A percentile compares a stretch with the other conserved stretches of the same genome.
Evolutionary conservation across 352 stramenopile species (phyloP).

Genomic region (Pythium folliculosum): DNA sequence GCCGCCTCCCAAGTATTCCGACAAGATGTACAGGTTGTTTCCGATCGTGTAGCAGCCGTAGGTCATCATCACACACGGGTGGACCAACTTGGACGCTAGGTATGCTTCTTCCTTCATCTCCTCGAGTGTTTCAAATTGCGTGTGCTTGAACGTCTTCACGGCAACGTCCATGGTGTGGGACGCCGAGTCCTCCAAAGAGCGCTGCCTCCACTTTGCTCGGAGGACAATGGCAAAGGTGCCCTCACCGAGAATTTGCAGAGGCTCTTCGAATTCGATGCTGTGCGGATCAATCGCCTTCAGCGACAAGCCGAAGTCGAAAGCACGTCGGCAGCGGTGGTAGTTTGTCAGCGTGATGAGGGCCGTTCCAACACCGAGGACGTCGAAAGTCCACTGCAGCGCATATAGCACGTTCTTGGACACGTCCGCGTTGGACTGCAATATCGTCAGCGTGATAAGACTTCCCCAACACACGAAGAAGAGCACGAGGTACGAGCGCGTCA

Average conservation of each 20-base stretch:
- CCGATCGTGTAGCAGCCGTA: slow-evolving; percentile 82
- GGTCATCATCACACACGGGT: slow-evolving; percentile 84
- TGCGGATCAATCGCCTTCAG: slow-evolving; percentile 77
- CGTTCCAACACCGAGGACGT: slow-evolving; percentile 65
- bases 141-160: slow-evolving; percentile 84
- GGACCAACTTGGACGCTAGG: slow-evolving; percentile 72
- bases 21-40: slow-evolving; percentile 83
- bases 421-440: slow-evolving; percentile 38
- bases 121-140: slow-evolving; percentile 72
- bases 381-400: slow-evolving; percentile 66
- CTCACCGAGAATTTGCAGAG: slow-evolving; percentile 78
- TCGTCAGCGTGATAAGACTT: slow-evolving; percentile 66
- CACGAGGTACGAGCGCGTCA: slow-evolving; percentile 67
- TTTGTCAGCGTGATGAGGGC: slow-evolving; percentile 74
- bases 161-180: slow-evolving; percentile 64
- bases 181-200: slow-evolving; percentile 42
- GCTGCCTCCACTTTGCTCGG: slow-evolving; percentile 71
- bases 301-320: slow-evolving; percentile 78
- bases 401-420: slow-evolving; percentile 41
- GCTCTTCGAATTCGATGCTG: slow-evolving; percentile 80
- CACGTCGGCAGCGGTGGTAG: slow-evolving; percentile 68
- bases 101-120: slow-evolving; percentile 85
- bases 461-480: slow-evolving; percentile 78
- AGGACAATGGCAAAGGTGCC: slow-evolving; percentile 79
- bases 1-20: slow-evolving; percentile 76